Base-by-base conservation (phyloP, 306 rosid genomes). In the Argentina anserina region DNA sequence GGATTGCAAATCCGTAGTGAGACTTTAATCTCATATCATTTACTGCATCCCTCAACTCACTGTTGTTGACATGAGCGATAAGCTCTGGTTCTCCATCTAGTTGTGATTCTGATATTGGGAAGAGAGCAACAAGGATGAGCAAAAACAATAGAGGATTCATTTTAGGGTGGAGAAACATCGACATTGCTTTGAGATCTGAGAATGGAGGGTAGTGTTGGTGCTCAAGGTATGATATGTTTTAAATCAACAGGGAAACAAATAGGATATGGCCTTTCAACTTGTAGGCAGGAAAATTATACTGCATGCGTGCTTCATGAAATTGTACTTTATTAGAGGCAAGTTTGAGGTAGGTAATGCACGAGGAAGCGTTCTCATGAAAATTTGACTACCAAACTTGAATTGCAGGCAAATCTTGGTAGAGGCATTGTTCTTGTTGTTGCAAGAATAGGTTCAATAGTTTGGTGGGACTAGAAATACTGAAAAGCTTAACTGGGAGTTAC, bases 1-100 rank as follows among this genome's bases (percentile, higher is more conserved):
- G 91, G 73, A 89, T 86, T 64, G 88, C 81, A 41, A 89, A 86
- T 69, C 85, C 87, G 3, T 81, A 73, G 73, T 60, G 84, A 43
- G 85, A 75, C 67, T 78, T 81, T 12, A 85, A 40, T 75, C 85
- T 81, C 91, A 89, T 83, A 76, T 87, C 87, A 34, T 28, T 58
- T 46, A 83, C 81, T 45, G 90, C 88, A 25, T 65, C 75, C 36
- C 71, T 65, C 47, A 78, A 64, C 11, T 87, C 87, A 5, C 88
- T 79, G 50, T 68, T 72, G 76, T 81, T 83, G 66, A 49, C 15
- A 21, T 34, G 75, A 70, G 36, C 45, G 59, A 41, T 52, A 83
- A 17, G 33, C 49, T 5, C 33, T 25, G 67, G 67, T 61, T 34
- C 42, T n/a, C 23, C 67, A 3, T 61, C 43, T 17, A 34, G 15